Conservation (phyloP, 2,329 filamentous ascomycete genomes). For the Podosphaera fusca region DNA sequence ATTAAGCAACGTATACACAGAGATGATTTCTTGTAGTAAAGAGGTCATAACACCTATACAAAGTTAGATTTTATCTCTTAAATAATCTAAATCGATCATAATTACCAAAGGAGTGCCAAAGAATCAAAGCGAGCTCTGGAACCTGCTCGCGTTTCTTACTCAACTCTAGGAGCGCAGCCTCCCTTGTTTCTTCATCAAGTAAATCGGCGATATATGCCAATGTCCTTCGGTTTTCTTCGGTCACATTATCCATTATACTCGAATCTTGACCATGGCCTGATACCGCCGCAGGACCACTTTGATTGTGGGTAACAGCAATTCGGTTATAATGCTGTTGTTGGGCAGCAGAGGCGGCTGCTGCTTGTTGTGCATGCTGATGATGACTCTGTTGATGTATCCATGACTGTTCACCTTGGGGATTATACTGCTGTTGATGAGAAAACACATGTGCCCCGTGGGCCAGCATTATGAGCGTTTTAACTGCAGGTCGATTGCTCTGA, state of each 20-base stretch:
- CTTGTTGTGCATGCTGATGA: conserved; percentile 19
- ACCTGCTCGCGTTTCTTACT: conserved; percentile 99
- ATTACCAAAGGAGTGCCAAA: conserved; percentile 96
- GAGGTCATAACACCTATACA: conserved; percentile 83
- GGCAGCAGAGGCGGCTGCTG: conserved; percentile 15
- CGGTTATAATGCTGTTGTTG: conserved; percentile 43
- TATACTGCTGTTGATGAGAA: conserved; percentile 40
- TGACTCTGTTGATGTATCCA: conserved; percentile 35
- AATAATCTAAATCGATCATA: conserved; percentile 4
- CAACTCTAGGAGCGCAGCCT: conserved; percentile 77
- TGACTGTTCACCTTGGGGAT: conserved; percentile 34
- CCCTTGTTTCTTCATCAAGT: conserved; percentile 65
- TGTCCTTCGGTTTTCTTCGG: conserved; percentile 82
- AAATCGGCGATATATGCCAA: conserved; percentile 82
- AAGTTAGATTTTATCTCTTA: conserved; percentile 8
- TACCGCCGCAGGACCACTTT: conserved; percentile 14
- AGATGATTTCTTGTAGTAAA: conserved; percentile 92
- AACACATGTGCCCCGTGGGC: conserved; percentile 36
- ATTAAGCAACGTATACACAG: conserved; percentile 88
- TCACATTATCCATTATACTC: conserved; percentile 42
- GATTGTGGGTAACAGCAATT: conserved; percentile 42
- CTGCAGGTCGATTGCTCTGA: neutral
- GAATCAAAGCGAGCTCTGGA: conserved; percentile 78
- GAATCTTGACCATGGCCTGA: conserved; percentile 30
- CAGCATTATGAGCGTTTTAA: conserved; percentile 25